These are phyloP conservation scores for Beverwykella pulmonaria DNA, from an alignment of 495 filamentous ascomycete genomes.

Conservation along the genomic window DNA sequence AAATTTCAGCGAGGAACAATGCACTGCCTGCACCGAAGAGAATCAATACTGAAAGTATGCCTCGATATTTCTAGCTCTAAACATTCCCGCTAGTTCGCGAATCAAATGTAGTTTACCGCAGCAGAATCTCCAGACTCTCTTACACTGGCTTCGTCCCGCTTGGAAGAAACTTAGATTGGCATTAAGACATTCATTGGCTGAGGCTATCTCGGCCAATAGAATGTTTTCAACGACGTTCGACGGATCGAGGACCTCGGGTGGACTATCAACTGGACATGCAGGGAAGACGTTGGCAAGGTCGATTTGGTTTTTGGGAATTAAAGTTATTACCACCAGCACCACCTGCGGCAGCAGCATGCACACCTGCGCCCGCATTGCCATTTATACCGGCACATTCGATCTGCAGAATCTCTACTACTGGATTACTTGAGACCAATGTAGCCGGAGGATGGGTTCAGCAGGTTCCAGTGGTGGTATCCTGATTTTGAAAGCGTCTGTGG, in stretches of 20 bases:
- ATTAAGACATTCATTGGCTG: not conserved
- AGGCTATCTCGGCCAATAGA: not conserved
- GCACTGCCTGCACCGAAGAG: not conserved
- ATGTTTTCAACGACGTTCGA: not conserved
- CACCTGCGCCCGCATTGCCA: not conserved
- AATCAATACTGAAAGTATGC: not conserved
- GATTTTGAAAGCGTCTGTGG: not conserved
- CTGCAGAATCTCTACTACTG: not conserved
- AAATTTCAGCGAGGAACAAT: not conserved
- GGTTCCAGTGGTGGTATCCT: conserved; percentile 1
- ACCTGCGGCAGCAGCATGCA: not conserved
- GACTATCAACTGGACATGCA: not conserved
- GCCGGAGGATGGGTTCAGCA: not conserved
- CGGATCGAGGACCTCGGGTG: not conserved
- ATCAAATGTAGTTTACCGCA: not conserved
- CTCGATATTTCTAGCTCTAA: not conserved
- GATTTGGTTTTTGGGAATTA: not conserved
- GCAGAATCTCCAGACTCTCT: not conserved
- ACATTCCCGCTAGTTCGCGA: not conserved
- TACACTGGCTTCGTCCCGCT: not conserved
- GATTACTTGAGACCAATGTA: not conserved
- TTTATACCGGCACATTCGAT: not conserved
- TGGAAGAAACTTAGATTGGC: not conserved
- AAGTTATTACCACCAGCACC: not conserved
- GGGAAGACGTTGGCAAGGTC: too few relatives aligned